phyloP scores from a whole-genome alignment of 192 early-diverging fungal species.

The Chytriomyces sp. region DNA sequence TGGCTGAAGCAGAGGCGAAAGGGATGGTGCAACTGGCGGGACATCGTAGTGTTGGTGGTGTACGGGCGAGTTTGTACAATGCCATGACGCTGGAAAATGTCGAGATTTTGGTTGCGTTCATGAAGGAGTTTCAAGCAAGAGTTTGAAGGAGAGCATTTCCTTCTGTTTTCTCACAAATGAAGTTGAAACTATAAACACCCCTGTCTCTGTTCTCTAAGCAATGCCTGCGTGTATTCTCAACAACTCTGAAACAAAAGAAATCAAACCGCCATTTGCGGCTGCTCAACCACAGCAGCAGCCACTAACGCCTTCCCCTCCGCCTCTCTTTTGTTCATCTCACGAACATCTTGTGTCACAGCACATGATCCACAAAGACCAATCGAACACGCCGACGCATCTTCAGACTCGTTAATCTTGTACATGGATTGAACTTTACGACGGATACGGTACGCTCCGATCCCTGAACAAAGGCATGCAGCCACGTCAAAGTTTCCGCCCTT shows the following conservation, averaged over 20 bases:
- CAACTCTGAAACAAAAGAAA: too few relatives aligned
- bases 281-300: background rate
- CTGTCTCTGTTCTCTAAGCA: too few relatives aligned
- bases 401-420: slow-evolving; percentile 23
- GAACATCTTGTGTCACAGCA: slow-evolving; percentile 21
- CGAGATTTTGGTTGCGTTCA: slow-evolving; percentile 74
- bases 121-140: slow-evolving; percentile 81
- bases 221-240: too few relatives aligned
- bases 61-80: slow-evolving; percentile 90
- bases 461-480: slow-evolving; percentile 10
- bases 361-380: slow-evolving; percentile 13
- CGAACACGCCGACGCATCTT: slow-evolving; percentile 22
- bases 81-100: slow-evolving; percentile 87
- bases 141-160: slow-evolving; percentile 29
- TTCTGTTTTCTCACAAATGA: too few relatives aligned
- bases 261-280: background rate
- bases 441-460: slow-evolving; percentile 26
- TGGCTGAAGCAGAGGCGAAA: slow-evolving; percentile 75
- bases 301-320: background rate
- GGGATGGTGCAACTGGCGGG: slow-evolving; percentile 92
- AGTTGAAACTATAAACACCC: too few relatives aligned
- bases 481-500: slow-evolving; percentile 25
- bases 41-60: slow-evolving; percentile 93
- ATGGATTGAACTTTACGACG: slow-evolving; percentile 9
- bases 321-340: background rate